Conservation (phyloP, 441 rosid genomes). For the Pelargonium citronellum region DNA sequence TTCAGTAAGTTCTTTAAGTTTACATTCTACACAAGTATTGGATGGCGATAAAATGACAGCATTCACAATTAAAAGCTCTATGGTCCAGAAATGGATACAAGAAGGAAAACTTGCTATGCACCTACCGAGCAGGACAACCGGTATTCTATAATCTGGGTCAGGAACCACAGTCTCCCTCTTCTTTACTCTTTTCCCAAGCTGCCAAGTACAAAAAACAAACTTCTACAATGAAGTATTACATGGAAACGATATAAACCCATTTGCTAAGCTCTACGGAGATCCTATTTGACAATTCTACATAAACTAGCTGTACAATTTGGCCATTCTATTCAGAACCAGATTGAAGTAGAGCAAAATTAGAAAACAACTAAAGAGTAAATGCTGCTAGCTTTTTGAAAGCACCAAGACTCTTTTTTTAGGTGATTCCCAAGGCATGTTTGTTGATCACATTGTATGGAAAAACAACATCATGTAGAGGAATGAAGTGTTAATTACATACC, state of each 20-base stretch:
- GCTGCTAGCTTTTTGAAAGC: background rate
- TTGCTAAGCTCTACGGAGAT: background rate
- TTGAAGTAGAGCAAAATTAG: background rate
- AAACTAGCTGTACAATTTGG: too few species aligned
- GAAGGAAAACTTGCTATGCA: conserved; percentile 10
- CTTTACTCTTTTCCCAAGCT: conserved; percentile 46
- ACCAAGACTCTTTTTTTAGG: background rate
- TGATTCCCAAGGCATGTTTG: background rate
- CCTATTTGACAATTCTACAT: background rate
- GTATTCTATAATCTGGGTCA: conserved; percentile 62
- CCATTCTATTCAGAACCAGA: background rate
- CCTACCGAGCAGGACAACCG: conserved; percentile 52
- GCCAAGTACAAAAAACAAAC: conserved; percentile 23
- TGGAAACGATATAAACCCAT: background rate
- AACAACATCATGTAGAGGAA: background rate
- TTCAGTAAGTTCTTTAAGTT: background rate
- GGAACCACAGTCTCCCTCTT: conserved; percentile 58
- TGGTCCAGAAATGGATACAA: background rate
- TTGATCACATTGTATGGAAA: background rate
- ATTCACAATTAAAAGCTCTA: background rate
- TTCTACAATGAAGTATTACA: background rate
- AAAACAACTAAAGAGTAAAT: background rate
- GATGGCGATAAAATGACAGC: background rate
- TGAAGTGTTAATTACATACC: conserved; percentile 30
- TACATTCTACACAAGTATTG: background rate